Evolutionary conservation across 2,329 filamentous ascomycete genomes (phyloP).

Genomic region (Xylaria hypoxylon): DNA sequence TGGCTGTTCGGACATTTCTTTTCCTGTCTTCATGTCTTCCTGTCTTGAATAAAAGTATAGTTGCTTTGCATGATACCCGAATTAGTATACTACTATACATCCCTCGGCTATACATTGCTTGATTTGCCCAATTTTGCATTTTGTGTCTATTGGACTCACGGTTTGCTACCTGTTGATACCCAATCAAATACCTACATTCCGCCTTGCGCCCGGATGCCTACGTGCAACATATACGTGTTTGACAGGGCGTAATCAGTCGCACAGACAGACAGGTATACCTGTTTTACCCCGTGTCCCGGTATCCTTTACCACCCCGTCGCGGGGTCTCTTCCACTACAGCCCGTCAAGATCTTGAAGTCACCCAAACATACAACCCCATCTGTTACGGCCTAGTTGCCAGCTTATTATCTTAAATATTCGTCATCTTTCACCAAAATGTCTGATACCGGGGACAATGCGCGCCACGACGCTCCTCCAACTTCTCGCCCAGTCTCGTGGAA

Average conservation of each 20-base stretch:
- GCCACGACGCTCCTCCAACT: constrained; percentile 34
- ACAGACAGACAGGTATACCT: constrained; percentile 44
- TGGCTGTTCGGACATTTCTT: constrained; percentile 9
- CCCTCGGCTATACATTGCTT: constrained; percentile 2
- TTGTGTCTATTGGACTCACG: constrained; percentile 8
- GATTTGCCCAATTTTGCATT: constrained; percentile 27
- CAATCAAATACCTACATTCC: constrained; percentile 39
- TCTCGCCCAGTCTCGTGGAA: constrained; percentile 37
- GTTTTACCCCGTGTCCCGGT: constrained; percentile 41
- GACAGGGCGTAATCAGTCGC: constrained; percentile 17
- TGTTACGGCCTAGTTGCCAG: constrained; percentile 23
- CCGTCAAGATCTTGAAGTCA: constrained; percentile 33
- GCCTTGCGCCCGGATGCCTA: constrained; percentile 40
- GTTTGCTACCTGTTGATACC: constrained; percentile 41
- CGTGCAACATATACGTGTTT: constrained; percentile 39
- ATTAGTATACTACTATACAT: constrained; percentile 2
- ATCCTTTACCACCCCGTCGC: constrained; percentile 30
- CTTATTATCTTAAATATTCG: constrained; percentile 12
- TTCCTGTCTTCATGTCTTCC: constrained; percentile 10
- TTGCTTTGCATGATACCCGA: not conserved
- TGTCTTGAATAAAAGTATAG: not conserved
- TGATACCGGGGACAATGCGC: constrained; percentile 39
- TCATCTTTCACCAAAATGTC: constrained; percentile 42
- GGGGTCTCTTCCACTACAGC: constrained; percentile 22
- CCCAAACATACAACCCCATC: constrained; percentile 9